These are phyloP conservation scores for Colletotrichum gloeosporioides DNA, from an alignment of 2,329 filamentous ascomycete genomes.

Conservation along the genomic window DNA sequence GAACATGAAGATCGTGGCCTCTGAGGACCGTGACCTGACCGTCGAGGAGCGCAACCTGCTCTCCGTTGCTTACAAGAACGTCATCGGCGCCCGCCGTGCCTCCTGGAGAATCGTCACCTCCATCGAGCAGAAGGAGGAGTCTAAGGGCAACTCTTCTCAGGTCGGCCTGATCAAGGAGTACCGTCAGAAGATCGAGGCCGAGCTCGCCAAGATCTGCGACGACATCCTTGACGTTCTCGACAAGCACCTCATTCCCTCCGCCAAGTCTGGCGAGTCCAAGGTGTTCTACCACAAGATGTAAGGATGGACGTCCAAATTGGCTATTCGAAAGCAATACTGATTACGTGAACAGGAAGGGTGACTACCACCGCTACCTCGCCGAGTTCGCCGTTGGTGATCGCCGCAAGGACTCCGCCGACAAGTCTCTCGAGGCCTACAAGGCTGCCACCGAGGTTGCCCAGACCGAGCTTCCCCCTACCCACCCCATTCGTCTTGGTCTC, in stretches of 20 bases:
- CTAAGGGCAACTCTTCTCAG: constrained; percentile 94
- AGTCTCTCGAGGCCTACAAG: constrained; percentile 98
- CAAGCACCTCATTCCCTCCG: constrained; percentile 91
- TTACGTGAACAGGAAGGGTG: constrained; percentile 81
- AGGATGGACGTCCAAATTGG: constrained; percentile 32
- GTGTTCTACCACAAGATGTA: constrained; percentile 99
- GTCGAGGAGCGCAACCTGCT: constrained; percentile 98
- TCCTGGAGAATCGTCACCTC: constrained; percentile 99
- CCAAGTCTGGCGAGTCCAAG: constrained; percentile 96
- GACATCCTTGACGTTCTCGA: constrained; percentile 96
- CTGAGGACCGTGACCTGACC: constrained; percentile 80
- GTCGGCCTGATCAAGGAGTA: constrained; percentile 95
- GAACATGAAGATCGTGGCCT: constrained; percentile 99
- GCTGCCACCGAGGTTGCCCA: constrained; percentile 86
- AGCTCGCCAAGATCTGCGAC: constrained; percentile 97
- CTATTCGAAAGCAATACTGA: not conserved
- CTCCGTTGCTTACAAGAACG: constrained; percentile 99
- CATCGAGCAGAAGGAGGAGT: constrained; percentile 99
- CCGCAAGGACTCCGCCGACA: constrained; percentile 92
- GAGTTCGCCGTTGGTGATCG: constrained; percentile 95
- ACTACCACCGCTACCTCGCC: constrained; percentile 98
- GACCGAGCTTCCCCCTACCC: constrained; percentile 87
- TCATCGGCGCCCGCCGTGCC: constrained; percentile 94
- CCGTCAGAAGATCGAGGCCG: constrained; percentile 96
- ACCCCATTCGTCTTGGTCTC: constrained; percentile 91